These are phyloP conservation scores for Posidonia oceanica DNA, from an alignment of 116 monocot genomes.

Conservation along the genomic window DNA sequence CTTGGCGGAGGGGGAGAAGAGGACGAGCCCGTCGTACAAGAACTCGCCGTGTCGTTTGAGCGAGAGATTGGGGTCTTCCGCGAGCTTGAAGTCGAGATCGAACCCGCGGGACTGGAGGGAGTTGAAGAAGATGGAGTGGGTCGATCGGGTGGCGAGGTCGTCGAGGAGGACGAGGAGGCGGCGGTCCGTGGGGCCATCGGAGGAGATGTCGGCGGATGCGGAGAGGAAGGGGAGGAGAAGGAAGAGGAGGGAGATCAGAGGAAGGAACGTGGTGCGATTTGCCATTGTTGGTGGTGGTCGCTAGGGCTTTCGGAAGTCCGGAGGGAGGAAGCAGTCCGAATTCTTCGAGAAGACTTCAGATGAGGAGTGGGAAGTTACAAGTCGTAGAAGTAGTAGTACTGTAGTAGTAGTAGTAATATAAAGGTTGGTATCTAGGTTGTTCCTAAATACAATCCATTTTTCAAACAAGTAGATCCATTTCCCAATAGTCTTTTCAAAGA, in stretches of 20 bases:
- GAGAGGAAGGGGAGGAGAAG: slow-evolving; percentile 9
- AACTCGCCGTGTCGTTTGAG: slow-evolving; percentile 72
- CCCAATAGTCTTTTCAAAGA: no score
- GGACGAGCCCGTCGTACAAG: slow-evolving; percentile 70
- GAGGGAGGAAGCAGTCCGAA: background rate
- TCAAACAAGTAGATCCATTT: no score
- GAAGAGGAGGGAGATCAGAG: slow-evolving; percentile 9
- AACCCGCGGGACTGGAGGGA: slow-evolving; percentile 69
- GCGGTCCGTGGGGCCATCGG: slow-evolving; percentile 39
- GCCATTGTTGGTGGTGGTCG: slow-evolving; percentile 3
- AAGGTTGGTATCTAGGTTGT: no score
- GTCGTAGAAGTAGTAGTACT: no score
- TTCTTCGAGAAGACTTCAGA: no score
- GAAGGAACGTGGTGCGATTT: background rate
- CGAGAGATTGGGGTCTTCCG: slow-evolving; percentile 61
- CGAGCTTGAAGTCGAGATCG: slow-evolving; percentile 71
- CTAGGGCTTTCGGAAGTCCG: background rate
- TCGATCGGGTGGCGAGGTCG: slow-evolving; percentile 67
- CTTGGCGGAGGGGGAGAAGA: slow-evolving; percentile 68
- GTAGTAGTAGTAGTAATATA: no score
- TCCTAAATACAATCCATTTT: no score
- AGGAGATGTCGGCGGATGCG: slow-evolving; percentile 22
- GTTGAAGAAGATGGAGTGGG: slow-evolving; percentile 82
- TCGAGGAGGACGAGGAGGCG: slow-evolving; percentile 80
- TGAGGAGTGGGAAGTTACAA: no score